Percentiles rank a stretch among this genome's conserved stretches.
Conservation (phyloP, 768 basidiomycete species). For the Serpula lacrymans region DNA sequence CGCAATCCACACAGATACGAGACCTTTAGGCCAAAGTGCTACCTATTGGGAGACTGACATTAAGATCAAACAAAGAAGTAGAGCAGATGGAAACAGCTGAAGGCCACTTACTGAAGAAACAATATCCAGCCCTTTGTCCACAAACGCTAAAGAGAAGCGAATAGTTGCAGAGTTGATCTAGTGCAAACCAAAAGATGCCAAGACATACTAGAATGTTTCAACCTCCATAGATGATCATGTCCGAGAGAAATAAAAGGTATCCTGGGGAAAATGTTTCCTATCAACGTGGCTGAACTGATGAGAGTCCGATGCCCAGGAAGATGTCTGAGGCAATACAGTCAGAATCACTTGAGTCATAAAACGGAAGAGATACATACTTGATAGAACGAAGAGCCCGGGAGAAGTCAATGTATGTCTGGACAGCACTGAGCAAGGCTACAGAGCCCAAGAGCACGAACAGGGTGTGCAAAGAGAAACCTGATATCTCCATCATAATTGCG, state of each 20-base stretch:
- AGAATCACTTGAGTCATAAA: neutral
- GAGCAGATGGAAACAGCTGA: neutral
- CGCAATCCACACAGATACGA: constrained; percentile 19
- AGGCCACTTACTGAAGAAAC: constrained; percentile 30
- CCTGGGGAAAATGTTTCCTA: constrained; percentile 1
- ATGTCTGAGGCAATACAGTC: neutral
- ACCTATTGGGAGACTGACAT: constrained; percentile 1
- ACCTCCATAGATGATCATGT: constrained; percentile 5
- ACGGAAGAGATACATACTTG: constrained; percentile 2
- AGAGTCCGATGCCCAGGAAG: constrained; percentile 7
- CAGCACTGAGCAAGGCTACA: constrained; percentile 1
- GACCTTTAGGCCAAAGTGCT: constrained; percentile 10
- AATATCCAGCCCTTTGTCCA: constrained; percentile 33
- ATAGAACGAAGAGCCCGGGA: constrained; percentile 4
- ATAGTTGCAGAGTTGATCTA: neutral
- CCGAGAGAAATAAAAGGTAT: constrained; percentile 2
- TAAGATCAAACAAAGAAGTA: neutral
- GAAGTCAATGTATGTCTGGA: constrained; percentile 5
- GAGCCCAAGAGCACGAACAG: constrained; percentile 2
- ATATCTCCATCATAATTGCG: constrained; percentile 4
- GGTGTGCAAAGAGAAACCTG: constrained; percentile 5
- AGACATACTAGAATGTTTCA: constrained; percentile 6
- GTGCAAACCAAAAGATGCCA: neutral
- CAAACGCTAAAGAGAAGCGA: constrained; percentile 21
- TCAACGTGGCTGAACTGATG: neutral